Percentiles rank a stretch among this genome's conserved stretches.
phyloP scores from a whole-genome alignment of 169 alveolate species.

The Theileria equi region DNA sequence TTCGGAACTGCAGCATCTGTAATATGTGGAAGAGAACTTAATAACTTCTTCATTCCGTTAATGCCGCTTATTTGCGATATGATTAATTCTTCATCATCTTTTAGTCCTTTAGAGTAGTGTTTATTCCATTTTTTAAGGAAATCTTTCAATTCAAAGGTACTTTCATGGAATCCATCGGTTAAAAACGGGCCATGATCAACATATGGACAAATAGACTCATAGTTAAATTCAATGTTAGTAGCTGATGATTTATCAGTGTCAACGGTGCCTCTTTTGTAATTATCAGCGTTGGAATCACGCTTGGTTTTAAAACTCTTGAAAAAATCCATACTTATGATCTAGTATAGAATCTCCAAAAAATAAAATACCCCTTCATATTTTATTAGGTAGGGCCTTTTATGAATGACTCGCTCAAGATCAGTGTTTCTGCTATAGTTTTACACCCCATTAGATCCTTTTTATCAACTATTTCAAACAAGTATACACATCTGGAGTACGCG shows the following conservation, averaged over 20 bases:
- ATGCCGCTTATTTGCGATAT: slow-evolving; percentile 10
- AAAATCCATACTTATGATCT: slow-evolving; percentile 38
- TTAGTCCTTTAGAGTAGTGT: slow-evolving; percentile 1
- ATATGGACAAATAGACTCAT: slow-evolving; percentile 8
- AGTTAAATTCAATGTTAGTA: slow-evolving; percentile 1
- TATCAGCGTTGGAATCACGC: slow-evolving; percentile 11
- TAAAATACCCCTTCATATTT: not conserved
- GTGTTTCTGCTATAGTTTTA: not conserved
- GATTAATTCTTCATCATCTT: not conserved
- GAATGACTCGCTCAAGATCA: not conserved
- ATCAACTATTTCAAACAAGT: too few relatives aligned
- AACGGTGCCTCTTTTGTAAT: slow-evolving; percentile 1
- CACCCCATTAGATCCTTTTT: not conserved
- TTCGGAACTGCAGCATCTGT: not conserved
- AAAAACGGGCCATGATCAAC: slow-evolving; percentile 33
- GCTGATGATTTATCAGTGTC: not conserved
- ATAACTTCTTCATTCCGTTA: slow-evolving; percentile 1
- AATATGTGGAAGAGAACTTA: slow-evolving; percentile 29
- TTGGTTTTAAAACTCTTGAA: slow-evolving; percentile 34
- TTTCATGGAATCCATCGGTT: not conserved
- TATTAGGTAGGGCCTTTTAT: too few relatives aligned
- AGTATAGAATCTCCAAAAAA: not conserved
- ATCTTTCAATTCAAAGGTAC: not conserved
- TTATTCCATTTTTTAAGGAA: slow-evolving; percentile 21
- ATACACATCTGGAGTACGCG: too few relatives aligned